Conservation (phyloP, 192 early-diverging fungal genomes). For the Coemansia sp. region DNA sequence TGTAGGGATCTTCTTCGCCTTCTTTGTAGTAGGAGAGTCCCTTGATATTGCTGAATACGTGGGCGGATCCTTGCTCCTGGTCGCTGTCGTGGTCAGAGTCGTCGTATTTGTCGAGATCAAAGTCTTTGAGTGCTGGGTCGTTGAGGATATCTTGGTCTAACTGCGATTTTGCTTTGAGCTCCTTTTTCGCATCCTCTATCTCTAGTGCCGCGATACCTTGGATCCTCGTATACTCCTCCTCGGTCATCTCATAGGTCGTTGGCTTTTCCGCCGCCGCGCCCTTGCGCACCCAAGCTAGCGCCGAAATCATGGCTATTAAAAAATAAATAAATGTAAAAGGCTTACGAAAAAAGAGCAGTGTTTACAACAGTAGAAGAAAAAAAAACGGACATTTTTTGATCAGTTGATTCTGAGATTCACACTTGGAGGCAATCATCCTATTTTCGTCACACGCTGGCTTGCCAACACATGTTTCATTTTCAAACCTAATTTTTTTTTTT, state of each 20-base stretch:
- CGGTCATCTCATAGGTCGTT: constrained; percentile 76
- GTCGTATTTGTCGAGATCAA: constrained; percentile 95
- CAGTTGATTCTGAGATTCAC: background rate
- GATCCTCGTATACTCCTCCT: constrained; percentile 85
- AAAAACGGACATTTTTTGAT: background rate
- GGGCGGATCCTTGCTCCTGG: constrained; percentile 23
- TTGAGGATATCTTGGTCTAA: constrained; percentile 31
- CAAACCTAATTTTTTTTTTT: background rate
- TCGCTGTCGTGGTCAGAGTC: constrained; percentile 59
- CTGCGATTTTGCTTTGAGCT: constrained; percentile 46
- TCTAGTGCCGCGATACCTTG: constrained; percentile 64
- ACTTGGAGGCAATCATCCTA: background rate
- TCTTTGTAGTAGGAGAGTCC: constrained; percentile 81
- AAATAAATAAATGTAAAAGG: constrained; percentile 1
- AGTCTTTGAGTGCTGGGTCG: constrained; percentile 71
- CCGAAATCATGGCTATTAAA: constrained; percentile 73
- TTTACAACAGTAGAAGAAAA: background rate
- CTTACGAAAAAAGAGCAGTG: background rate
- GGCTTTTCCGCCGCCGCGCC: constrained; percentile 87
- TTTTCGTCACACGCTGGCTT: background rate
- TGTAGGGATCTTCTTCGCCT: constrained; percentile 83
- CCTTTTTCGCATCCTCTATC: constrained; percentile 62
- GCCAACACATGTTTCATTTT: background rate
- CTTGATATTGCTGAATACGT: constrained; percentile 83
- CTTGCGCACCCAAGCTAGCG: constrained; percentile 88